Evolutionary conservation across 2,329 filamentous ascomycete genomes (phyloP).

Genomic region (Tolypocladium paradoxum): DNA sequence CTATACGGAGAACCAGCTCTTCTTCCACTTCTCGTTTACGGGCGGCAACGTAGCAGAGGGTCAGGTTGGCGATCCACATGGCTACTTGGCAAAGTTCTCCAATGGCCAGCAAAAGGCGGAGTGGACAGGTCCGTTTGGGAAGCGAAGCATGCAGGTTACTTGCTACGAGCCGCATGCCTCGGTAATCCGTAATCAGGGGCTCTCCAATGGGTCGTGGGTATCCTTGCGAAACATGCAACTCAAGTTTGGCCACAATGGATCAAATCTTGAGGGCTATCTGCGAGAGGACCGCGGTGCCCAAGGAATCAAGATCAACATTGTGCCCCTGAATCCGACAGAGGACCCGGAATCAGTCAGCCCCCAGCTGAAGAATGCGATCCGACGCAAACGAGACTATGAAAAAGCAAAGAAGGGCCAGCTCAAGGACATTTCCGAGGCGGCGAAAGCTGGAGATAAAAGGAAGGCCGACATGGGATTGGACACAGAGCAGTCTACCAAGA

Average conservation of each 20-base stretch:
- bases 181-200: conserved; percentile 37
- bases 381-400: conserved; percentile 56
- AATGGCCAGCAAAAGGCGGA: conserved; percentile 12
- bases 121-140: conserved; percentile 71
- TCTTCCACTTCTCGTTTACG: conserved; percentile 40
- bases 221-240: conserved; percentile 62
- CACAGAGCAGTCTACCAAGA: conserved; percentile 11
- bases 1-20: conserved; percentile 60
- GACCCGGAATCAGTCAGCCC: conserved; percentile 32
- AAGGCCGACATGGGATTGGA: conserved; percentile 17
- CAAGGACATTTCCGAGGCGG: conserved; percentile 25
- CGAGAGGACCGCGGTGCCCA: conserved; percentile 43
- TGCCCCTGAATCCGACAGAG: conserved; percentile 30
- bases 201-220: conserved; percentile 53
- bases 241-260: conserved; percentile 40
- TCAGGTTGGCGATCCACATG: conserved; percentile 42
- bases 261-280: conserved; percentile 60
- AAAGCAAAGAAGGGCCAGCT: conserved; percentile 30
- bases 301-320: conserved; percentile 45
- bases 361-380: conserved; percentile 45
- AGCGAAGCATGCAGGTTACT: conserved; percentile 59
- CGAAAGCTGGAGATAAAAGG: conserved; percentile 26
- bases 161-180: conserved; percentile 58
- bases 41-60: conserved; percentile 18
- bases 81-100: conserved; percentile 32